phyloP scores from a whole-genome alignment of 805 yeast species.

The Osmozyma mogii region DNA sequence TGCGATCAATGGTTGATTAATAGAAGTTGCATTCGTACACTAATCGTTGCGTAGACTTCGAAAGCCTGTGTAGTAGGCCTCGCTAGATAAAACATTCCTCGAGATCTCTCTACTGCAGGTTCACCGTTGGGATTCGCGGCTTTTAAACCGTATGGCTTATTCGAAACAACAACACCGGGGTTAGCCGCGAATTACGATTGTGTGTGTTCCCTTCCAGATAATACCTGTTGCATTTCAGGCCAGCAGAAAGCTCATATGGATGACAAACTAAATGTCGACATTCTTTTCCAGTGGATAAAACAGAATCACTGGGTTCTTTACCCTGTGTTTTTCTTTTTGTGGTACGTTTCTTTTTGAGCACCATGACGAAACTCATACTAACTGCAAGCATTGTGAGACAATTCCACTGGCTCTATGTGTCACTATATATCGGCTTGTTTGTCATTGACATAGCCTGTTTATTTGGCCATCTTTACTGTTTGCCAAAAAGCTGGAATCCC shows the following conservation, averaged over 20 bases:
- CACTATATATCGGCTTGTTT: constrained; percentile 1
- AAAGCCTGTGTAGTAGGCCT: too few relatives aligned
- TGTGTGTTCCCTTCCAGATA: too few relatives aligned
- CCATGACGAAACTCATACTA: neutral
- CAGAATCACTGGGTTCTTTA: constrained; percentile 1
- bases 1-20: neutral
- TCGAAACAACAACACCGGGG: neutral
- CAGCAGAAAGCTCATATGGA: too few relatives aligned
- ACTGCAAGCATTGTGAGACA: neutral
- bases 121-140: too few relatives aligned
- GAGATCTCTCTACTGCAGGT: too few relatives aligned
- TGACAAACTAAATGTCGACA: constrained; percentile 6
- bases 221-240: too few relatives aligned
- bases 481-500: too few relatives aligned
- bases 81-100: too few relatives aligned
- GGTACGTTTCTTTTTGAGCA: constrained; percentile 3
- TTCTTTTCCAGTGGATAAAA: constrained; percentile 1
- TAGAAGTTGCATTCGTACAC: neutral
- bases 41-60: too few relatives aligned
- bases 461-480: too few relatives aligned
- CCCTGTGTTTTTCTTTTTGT: constrained; percentile 1
- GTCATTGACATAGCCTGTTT: constrained; percentile 2
- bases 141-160: constrained; percentile 3
- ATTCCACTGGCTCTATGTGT: constrained; percentile 3
- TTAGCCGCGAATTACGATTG: too few relatives aligned